Conservation (phyloP, 768 basidiomycete genomes). For the Amanita muscaria region DNA sequence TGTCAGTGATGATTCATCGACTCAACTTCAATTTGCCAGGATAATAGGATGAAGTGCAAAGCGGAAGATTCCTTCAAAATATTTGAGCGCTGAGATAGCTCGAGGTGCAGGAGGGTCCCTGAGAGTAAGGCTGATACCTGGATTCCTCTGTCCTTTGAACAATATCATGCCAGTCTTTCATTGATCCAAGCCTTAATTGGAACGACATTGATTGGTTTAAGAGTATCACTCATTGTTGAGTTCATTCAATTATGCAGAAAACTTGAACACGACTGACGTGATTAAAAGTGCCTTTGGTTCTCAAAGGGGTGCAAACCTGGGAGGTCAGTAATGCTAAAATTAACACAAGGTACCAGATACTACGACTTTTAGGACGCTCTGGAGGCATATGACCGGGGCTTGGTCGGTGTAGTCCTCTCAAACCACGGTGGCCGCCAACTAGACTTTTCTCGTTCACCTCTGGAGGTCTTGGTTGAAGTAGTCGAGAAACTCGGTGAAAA, state of each 20-base stretch:
- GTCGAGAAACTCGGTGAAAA: constrained; percentile 58
- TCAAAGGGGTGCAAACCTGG: constrained; percentile 88
- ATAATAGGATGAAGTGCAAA: constrained; percentile 95
- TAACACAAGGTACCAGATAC: neutral
- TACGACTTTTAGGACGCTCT: constrained; percentile 54
- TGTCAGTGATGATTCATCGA: no score
- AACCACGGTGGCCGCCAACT: constrained; percentile 80
- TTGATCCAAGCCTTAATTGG: constrained; percentile 88
- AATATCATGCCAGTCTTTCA: constrained; percentile 59
- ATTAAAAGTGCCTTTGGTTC: constrained; percentile 68
- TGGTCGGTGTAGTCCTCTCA: constrained; percentile 72
- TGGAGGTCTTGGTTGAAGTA: constrained; percentile 87
- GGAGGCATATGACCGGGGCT: constrained; percentile 67
- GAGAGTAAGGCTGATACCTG: constrained; percentile 41
- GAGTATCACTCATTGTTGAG: constrained; percentile 57
- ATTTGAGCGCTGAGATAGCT: constrained; percentile 57
- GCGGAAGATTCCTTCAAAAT: constrained; percentile 61
- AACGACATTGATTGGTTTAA: constrained; percentile 77
- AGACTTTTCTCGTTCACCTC: constrained; percentile 77
- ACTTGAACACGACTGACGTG: constrained; percentile 1
- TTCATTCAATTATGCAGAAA: constrained; percentile 25
- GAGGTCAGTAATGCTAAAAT: constrained; percentile 42
- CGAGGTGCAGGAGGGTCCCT: constrained; percentile 94
- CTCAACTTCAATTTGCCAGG: constrained; percentile 26
- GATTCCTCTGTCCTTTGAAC: neutral